Evolutionary conservation across 2,329 filamentous ascomycete genomes (phyloP), one percentile per base, ranked within the genome.

Genomic region (Diaporthe citrichinensis): DNA sequence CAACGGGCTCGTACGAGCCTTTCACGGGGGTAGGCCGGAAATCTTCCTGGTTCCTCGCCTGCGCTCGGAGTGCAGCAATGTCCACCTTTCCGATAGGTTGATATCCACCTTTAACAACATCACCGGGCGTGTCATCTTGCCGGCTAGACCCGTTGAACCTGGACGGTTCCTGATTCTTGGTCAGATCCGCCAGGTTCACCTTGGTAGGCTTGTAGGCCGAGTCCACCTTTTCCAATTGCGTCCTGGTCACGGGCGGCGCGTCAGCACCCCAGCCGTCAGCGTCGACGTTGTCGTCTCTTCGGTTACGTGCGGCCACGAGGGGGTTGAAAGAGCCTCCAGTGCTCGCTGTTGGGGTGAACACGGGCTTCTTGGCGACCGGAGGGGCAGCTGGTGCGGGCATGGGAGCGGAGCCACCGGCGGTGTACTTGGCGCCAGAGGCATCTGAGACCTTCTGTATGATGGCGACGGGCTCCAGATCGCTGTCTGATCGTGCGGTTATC

Each of bases 71-170:
- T 51, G 95, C 96, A 34, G 94, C 94, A 85, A 99, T 98, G 81
- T 99, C 96, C n/a, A 99, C 94, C 86, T 98, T 98, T 74, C 97
- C 97, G 80, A 99, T 88, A 28, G 97, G 97, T 83, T 98, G 95
- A 84, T 99, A 99, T 23, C 90, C 93, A 59, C 97, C 97, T 81
- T 87, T 94, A 71, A 98, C 92, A 28, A 98, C 90, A 81, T 95
- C 93, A 34, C 81, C 78, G 49, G 84, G 79, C 46, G 85, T 83
- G 65, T 90, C 87, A 62, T 90, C 85, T 51, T 83, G 81, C 71
- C 84, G 82, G 55, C 86, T 80, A 41, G 88, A 83, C 72, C 87
- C 84, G 72, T 89, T 87, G 81, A 90, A 91, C 78, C 90, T 86
- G n/a, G 93, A 91, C 15, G 93, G 88, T 78, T 94, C 90, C 79